phyloP scores from a whole-genome alignment of 78 protist genomes.

The Cavenderia fasciculata region DNA sequence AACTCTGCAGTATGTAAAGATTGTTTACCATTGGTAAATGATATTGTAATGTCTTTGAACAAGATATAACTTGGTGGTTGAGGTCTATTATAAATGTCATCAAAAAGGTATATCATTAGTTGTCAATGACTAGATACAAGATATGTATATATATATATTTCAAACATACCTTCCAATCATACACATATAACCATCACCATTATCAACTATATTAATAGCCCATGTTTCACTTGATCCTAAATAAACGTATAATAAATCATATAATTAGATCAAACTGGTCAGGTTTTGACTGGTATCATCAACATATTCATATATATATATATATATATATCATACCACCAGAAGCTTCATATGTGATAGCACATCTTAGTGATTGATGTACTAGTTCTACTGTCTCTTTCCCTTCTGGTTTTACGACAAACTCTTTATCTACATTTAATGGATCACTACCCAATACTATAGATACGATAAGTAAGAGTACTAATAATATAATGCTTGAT shows the following conservation, averaged over 20 bases:
- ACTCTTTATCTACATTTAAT: slow-evolving; percentile 9
- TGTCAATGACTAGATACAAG: too few species aligned
- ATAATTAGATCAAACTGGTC: too few species aligned
- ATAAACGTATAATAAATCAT: too few species aligned
- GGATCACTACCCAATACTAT: too few species aligned
- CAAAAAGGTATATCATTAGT: too few species aligned
- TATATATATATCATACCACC: too few species aligned
- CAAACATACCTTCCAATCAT: too few species aligned
- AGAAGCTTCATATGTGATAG: slow-evolving; percentile 17
- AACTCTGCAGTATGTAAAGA: background rate
- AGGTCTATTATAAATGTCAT: too few species aligned
- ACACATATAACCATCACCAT: background rate
- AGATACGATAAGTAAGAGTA: too few species aligned
- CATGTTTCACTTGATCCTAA: slow-evolving; percentile 59
- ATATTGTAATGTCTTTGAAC: slow-evolving; percentile 10
- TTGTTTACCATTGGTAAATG: background rate
- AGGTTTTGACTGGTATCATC: too few species aligned
- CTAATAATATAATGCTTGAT: too few species aligned
- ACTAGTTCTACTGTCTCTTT: slow-evolving; percentile 21
- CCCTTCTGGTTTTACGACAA: slow-evolving; percentile 33
- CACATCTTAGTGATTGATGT: background rate
- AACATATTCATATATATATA: slow-evolving; percentile 2
- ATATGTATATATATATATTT: too few species aligned
- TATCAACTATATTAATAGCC: background rate
- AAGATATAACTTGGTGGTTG: slow-evolving; percentile 25